These are phyloP conservation scores for Candida ipomoeae DNA, from an alignment of 805 yeast genomes.

Conservation along the genomic window DNA sequence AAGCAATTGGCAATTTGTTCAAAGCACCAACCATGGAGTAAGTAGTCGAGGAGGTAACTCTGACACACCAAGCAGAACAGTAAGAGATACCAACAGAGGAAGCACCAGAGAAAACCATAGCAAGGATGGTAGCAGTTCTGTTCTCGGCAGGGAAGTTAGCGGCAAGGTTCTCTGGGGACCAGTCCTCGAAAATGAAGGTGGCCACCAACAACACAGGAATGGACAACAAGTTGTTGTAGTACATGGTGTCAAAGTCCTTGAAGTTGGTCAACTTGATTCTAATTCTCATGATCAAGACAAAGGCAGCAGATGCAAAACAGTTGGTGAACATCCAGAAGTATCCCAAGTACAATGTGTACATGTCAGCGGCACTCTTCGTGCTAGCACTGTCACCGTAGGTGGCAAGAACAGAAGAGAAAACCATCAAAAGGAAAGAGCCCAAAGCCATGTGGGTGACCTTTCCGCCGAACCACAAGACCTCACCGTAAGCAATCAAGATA, in stretches of 20 bases:
- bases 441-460: conserved; percentile 84
- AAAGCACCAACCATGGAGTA: conserved; percentile 99
- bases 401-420: conserved; percentile 92
- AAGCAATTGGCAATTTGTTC: conserved; percentile 95
- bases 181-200: conserved; percentile 83
- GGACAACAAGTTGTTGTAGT: conserved; percentile 90
- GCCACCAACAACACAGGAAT: conserved; percentile 79
- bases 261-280: conserved; percentile 95
- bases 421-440: conserved; percentile 87
- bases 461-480: conserved; percentile 96
- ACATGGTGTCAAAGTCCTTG: conserved; percentile 95
- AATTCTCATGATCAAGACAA: conserved; percentile 93
- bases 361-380: conserved; percentile 32
- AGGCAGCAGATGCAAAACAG: conserved; percentile 91
- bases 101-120: conserved; percentile 90
- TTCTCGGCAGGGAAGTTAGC: conserved; percentile 73
- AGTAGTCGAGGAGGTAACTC: conserved; percentile 97
- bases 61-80: conserved; percentile 99
- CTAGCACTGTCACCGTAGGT: conserved; percentile 76
- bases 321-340: conserved; percentile 96
- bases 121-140: conserved; percentile 63
- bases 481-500: conserved; percentile 96
- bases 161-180: conserved; percentile 78
- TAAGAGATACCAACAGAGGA: conserved; percentile 96
- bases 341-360: conserved; percentile 57